Evolutionary conservation across 441 rosid genomes (phyloP), one percentile per base, ranked within the genome.

Genomic region (Jatropha multifida): DNA sequence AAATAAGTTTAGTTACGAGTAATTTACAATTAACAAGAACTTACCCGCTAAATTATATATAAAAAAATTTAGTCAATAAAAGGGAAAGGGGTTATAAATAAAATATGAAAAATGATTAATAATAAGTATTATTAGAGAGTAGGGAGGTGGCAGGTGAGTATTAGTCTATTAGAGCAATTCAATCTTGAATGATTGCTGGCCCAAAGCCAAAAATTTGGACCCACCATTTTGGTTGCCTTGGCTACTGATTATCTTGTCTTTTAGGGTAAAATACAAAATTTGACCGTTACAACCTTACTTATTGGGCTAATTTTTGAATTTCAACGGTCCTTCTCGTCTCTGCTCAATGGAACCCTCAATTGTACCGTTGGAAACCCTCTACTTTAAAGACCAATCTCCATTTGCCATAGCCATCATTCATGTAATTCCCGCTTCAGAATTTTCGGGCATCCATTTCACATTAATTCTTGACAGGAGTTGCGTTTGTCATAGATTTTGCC

Each of bases 291-390:
- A 20, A 11, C 51, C 17, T 26, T 9, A 3, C 40, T 27, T 0
- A 60, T 18, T 60, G 5, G 38, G 56, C 5, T 52, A 15, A 17
- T 15, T 73, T 74, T 74, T 48, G 58, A 71, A 56, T 60, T 70
- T 69, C 69, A 69, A 69, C 78, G 78, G 68, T 56, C 55, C 17
- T 20, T 42, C 46, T 42, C 44, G 2, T 7, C 59, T 51, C 17
- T 15, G 3, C 27, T 12, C 20, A 13, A 2, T 15, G 23, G 27
- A 27, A 46, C 23, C 26, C 56, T 51, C 67, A 82, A 83, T 76
- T 82, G 62, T 81, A 85, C 86, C 88, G 88, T 87, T 87, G 79
- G 67, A 59, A 18, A 7, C 44, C 68, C 44, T 17, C 44, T 13
- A 40, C 27, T 70, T 42, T 52, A 18, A 62, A 82, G 74, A 74